A percentile compares a stretch with the other conserved stretches of the same genome.
Evolutionary conservation across 1,284 basidiomycete genomes (phyloP).

Genomic region (Marasmius tenuissimus): DNA sequence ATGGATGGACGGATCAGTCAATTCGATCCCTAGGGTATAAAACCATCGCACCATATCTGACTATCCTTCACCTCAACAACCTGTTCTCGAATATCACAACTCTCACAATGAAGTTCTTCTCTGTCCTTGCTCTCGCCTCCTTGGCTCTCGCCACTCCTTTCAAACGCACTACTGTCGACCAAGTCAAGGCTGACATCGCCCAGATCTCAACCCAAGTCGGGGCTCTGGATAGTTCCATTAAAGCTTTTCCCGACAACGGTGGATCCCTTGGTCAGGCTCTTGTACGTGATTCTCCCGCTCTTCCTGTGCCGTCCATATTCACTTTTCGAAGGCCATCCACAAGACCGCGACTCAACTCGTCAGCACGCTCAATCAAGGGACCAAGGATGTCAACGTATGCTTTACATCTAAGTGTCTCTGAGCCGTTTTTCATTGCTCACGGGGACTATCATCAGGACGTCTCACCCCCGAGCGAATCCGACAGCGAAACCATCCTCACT

Average conservation of each 20-base stretch:
- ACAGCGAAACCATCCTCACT: conserved; percentile 27
- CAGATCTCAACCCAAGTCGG: not conserved
- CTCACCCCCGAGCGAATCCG: conserved; percentile 15
- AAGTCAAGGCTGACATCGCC: not conserved
- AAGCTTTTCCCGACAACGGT: not conserved
- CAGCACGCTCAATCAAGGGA: not conserved
- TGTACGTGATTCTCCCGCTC: not conserved
- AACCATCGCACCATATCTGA: not conserved
- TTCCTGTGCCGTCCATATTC: not conserved
- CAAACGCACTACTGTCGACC: not conserved
- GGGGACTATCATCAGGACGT: not conserved
- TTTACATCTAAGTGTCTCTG: not conserved
- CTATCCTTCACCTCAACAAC: not conserved
- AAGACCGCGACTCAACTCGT: not conserved
- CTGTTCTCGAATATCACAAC: not conserved
- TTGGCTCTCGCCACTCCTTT: not conserved
- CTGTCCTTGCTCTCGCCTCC: not conserved
- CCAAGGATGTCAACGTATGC: not conserved
- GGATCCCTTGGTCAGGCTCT: not conserved
- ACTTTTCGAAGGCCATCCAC: not conserved
- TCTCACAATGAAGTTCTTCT: not conserved
- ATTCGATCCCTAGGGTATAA: not conserved
- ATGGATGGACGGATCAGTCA: too few relatives aligned
- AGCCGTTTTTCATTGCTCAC: not conserved
- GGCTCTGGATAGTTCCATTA: not conserved